phyloP scores from a whole-genome alignment of 2,329 filamentous ascomycete species.

The Penicillium paneum region DNA sequence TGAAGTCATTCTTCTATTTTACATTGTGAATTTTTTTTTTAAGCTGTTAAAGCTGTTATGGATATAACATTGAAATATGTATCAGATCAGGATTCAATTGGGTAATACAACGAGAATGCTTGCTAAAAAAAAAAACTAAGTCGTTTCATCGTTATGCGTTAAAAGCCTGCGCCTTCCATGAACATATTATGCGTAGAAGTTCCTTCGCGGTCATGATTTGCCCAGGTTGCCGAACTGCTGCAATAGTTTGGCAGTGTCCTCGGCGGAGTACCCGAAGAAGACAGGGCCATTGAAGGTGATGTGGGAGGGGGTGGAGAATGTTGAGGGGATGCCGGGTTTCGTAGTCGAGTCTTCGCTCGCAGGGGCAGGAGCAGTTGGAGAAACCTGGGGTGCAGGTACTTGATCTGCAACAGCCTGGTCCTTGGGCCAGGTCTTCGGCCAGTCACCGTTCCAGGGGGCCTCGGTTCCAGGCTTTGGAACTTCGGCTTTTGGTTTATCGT shows the following conservation, averaged over 20 bases:
- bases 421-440: conserved; percentile 1
- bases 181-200: conserved; percentile 2
- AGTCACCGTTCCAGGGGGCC: background rate
- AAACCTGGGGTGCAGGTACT: background rate
- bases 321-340: conserved; percentile 5
- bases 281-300: conserved; percentile 92
- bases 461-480: background rate
- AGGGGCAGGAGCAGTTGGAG: background rate
- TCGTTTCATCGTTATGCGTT: conserved; percentile 21
- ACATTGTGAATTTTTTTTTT: background rate
- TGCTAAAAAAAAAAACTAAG: background rate
- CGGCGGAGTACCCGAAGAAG: conserved; percentile 85
- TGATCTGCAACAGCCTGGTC: background rate
- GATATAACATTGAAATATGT: background rate
- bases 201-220: conserved; percentile 8
- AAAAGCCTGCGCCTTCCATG: conserved; percentile 8
- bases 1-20: background rate
- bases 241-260: conserved; percentile 75
- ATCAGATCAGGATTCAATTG: background rate
- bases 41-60: background rate
- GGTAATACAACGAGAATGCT: background rate
- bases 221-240: conserved; percentile 49
- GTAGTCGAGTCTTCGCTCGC: conserved; percentile 9
- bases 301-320: conserved; percentile 49
- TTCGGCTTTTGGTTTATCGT: conserved; percentile 6